Percentiles rank a stretch among this genome's conserved stretches.
Conservation (phyloP, 1,284 basidiomycete species). For the Pascua guehoae region DNA sequence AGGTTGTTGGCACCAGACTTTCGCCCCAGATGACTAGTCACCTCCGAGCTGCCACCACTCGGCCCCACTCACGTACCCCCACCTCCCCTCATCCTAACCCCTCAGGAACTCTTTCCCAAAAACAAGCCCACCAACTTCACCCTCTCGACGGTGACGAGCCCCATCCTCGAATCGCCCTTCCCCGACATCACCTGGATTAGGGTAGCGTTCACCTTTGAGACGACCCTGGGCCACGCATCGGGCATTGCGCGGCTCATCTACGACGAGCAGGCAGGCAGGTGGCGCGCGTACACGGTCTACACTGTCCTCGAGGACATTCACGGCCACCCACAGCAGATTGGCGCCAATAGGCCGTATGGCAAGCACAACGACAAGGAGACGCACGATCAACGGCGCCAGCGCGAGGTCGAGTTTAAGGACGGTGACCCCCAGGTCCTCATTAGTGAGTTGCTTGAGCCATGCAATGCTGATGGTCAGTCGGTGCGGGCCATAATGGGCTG, state of each 20-base stretch:
- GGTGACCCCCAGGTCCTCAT: conserved; percentile 49
- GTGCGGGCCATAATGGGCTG: conserved; percentile 65
- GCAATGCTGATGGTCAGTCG: conserved; percentile 45
- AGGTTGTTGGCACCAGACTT: no score
- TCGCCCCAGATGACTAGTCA: background rate
- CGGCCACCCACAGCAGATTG: conserved; percentile 54
- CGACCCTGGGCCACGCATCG: conserved; percentile 53
- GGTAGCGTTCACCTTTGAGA: conserved; percentile 60
- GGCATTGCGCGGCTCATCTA: conserved; percentile 60
- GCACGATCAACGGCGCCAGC: conserved; percentile 27
- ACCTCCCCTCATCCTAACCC: background rate
- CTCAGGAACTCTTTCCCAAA: conserved; percentile 48
- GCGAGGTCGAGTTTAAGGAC: conserved; percentile 52
- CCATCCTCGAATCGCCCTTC: conserved; percentile 53
- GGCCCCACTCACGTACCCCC: background rate
- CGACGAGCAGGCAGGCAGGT: conserved; percentile 48
- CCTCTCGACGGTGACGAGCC: conserved; percentile 48
- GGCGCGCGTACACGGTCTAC: conserved; percentile 60
- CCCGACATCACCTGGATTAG: conserved; percentile 61
- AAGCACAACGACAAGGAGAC: conserved; percentile 34
- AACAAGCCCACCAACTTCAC: conserved; percentile 50
- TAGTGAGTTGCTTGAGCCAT: conserved; percentile 15
- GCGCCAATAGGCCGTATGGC: conserved; percentile 44
- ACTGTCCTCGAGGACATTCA: conserved; percentile 61
- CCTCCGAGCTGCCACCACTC: background rate